These are phyloP conservation scores for Fagus crenata DNA, from an alignment of 306 rosid species.

Conservation along the genomic window DNA sequence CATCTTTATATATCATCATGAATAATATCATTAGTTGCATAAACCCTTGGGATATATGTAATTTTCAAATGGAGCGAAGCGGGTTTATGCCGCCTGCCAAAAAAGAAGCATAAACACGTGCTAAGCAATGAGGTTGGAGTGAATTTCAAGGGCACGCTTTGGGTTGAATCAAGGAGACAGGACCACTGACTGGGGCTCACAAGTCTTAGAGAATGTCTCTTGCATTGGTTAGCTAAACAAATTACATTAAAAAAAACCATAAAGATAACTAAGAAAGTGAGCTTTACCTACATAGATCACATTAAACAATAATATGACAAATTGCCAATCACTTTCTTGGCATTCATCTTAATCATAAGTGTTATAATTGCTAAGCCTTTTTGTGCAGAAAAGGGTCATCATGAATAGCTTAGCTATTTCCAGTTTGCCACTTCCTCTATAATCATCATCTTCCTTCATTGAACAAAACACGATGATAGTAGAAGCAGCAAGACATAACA, in stretches of 20 bases:
- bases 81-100: constrained; percentile 31
- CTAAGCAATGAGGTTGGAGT: constrained; percentile 66
- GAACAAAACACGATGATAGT: constrained; percentile 23
- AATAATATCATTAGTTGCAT: constrained; percentile 48
- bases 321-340: constrained; percentile 50
- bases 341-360: constrained; percentile 73
- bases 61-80: constrained; percentile 25
- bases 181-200: constrained; percentile 66
- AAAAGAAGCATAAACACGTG: constrained; percentile 69
- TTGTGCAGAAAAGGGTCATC: constrained; percentile 34
- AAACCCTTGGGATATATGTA: constrained; percentile 23
- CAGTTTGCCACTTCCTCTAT: constrained; percentile 27
- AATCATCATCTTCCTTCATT: constrained; percentile 32
- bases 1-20: constrained; percentile 45
- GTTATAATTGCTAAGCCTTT: constrained; percentile 63
- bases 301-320: constrained; percentile 36
- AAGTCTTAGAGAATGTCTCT: constrained; percentile 71
- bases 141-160: constrained; percentile 89
- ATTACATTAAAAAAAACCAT: constrained; percentile 20
- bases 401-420: constrained; percentile 11
- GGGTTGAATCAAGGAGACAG: constrained; percentile 93
- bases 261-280: constrained; percentile 49
- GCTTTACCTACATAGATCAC: constrained; percentile 30
- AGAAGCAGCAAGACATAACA: constrained; percentile 14
- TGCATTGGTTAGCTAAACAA: constrained; percentile 52